Percentiles rank a stretch among this genome's conserved stretches.
These are phyloP conservation scores for Aspergillus saccharolyticus DNA, from an alignment of 495 filamentous ascomycete species.

Conservation along the genomic window DNA sequence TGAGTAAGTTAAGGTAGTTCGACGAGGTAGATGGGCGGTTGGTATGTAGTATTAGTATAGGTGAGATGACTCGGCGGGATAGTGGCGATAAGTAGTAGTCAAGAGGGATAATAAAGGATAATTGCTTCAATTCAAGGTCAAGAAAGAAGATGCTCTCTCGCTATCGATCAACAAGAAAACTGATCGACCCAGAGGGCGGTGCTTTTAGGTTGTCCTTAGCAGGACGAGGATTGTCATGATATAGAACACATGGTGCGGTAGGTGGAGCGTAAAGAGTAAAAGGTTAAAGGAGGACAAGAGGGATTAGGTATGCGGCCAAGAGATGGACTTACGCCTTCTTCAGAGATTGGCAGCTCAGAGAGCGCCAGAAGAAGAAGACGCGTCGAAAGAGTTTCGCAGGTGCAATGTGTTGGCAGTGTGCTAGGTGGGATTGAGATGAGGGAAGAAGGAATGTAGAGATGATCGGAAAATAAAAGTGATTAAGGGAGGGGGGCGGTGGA, in stretches of 20 bases:
- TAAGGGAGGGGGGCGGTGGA: slow-evolving; percentile 17
- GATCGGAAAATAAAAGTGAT: slow-evolving; percentile 24
- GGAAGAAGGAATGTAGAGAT: slow-evolving; percentile 24
- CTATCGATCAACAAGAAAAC: slow-evolving; percentile 31
- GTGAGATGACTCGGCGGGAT: slow-evolving; percentile 9
- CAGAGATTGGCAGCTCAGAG: slow-evolving; percentile 33
- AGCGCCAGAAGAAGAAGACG: slow-evolving; percentile 31
- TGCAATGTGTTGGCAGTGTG: slow-evolving; percentile 25
- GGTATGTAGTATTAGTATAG: slow-evolving; percentile 1
- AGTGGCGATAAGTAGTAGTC: slow-evolving; percentile 7
- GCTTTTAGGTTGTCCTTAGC: slow-evolving; percentile 27
- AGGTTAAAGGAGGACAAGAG: slow-evolving; percentile 21
- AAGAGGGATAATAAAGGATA: slow-evolving; percentile 10
- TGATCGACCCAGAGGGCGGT: slow-evolving; percentile 29
- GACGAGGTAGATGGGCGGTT: too few species aligned
- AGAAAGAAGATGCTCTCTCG: slow-evolving; percentile 23
- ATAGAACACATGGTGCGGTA: slow-evolving; percentile 35
- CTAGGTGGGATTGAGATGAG: slow-evolving; percentile 17
- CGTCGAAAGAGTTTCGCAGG: slow-evolving; percentile 23
- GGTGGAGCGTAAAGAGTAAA: slow-evolving; percentile 14
- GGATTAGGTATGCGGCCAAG: slow-evolving; percentile 29
- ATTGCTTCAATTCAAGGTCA: slow-evolving; percentile 15
- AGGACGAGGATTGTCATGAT: slow-evolving; percentile 44
- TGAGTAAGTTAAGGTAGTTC: not conserved
- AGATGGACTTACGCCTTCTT: slow-evolving; percentile 25